Base-by-base conservation (phyloP, 2,329 filamentous ascomycete species). In the Ilyonectria mors-panacis region DNA sequence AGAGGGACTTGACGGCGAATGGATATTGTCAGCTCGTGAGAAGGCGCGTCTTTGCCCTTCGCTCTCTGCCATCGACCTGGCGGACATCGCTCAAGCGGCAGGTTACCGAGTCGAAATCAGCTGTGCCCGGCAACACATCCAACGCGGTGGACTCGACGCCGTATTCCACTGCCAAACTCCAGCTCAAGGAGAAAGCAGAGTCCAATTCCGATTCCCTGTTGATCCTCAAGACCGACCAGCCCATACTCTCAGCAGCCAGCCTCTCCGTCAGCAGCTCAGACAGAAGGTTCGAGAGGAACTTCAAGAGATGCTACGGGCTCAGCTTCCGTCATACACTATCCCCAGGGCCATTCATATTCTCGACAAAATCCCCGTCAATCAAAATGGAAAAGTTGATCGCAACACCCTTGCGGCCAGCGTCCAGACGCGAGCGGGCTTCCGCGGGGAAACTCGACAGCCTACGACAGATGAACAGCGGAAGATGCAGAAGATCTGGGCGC, bases 71-170 rank as follows among this genome's bases (percentile, higher is more conserved):
- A 9, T 62, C 4, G 74, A 76, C 4, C 45, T 78, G 6, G 67
- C 63, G 2, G 58, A 71, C 2, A 33, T 80, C 1, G 74, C 73
- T 8, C 8, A 78, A 44, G 69, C 71, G n/a, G 73, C 79, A 17
- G 84, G 85, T 21, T 87, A 84, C 65, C 75, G 81, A 23, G 84
- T 86, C 26, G 82, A 86, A 23, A 70, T 81, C 3, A 80, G 81
- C 59, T 85, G 85, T 68, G 86, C 85, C 0, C 76, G 79, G 15
- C 83, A 83, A 53, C 21, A 61, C 23, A 66, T 69, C 9, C 77
- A 75, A 26, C 59, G 48, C 1, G 77, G 77, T 12, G 74, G 68
- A 1, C 23, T 78, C 0, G 77, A 78, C 28, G 76, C 70, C 28
- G 42, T 79, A 3, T 79, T 79, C 58, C 73, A 81, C 77, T n/a